Percentiles rank a stretch among this genome's conserved stretches.
phyloP scores from a whole-genome alignment of 768 basidiomycete species.

The Tricholoma terreum region DNA sequence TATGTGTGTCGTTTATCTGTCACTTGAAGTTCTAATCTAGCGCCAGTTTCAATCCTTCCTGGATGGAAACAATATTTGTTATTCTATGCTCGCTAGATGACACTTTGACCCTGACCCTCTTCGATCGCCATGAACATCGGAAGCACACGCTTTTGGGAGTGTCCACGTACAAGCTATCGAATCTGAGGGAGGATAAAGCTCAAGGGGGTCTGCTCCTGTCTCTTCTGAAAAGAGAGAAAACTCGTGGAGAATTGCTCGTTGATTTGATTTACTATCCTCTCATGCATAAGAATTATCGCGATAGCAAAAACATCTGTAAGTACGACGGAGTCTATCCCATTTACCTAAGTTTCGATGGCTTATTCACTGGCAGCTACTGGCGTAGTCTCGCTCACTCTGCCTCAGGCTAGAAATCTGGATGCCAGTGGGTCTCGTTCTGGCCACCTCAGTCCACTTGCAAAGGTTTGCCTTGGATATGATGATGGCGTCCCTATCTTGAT shows the following conservation, averaged over 20 bases:
- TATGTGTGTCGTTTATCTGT: constrained; percentile 1
- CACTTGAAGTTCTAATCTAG: neutral
- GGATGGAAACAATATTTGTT: constrained; percentile 20
- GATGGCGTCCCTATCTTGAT: constrained; percentile 3
- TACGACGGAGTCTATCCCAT: neutral
- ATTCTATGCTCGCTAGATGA: constrained; percentile 11
- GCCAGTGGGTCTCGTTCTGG: neutral
- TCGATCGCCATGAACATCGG: constrained; percentile 14
- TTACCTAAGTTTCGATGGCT: neutral
- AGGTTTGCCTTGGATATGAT: constrained; percentile 9
- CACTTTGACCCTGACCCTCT: constrained; percentile 8
- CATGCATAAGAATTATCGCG: neutral
- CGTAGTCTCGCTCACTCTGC: constrained; percentile 8
- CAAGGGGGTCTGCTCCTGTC: constrained; percentile 8
- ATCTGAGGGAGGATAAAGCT: constrained; percentile 5
- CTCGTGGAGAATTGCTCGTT: constrained; percentile 11
- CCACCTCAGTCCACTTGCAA: constrained; percentile 3
- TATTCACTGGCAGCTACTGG: constrained; percentile 4
- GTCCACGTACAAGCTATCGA: constrained; percentile 4
- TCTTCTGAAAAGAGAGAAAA: constrained; percentile 7
- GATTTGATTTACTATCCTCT: constrained; percentile 9
- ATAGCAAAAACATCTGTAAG: neutral
- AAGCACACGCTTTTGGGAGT: constrained; percentile 9
- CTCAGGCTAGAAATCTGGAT: constrained; percentile 6
- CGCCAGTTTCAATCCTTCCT: constrained; percentile 18